These are phyloP conservation scores for Eucalyptus curtisii DNA, from an alignment of 345 rosid genomes.

Conservation along the genomic window DNA sequence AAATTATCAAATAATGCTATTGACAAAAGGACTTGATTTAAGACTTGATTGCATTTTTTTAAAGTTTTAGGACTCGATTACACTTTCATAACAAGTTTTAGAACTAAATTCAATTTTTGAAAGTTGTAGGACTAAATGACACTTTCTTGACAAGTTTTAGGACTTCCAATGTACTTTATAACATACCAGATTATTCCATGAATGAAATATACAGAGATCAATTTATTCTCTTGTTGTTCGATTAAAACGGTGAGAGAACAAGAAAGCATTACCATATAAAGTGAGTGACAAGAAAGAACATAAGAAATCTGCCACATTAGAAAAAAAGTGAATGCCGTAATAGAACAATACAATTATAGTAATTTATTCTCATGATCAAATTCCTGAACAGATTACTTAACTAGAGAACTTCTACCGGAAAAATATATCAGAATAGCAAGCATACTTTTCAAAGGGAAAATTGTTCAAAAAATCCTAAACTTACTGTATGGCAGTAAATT, in stretches of 20 bases:
- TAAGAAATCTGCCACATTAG: background rate
- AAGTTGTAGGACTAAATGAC: too few relatives aligned
- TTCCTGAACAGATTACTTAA: background rate
- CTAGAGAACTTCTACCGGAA: background rate
- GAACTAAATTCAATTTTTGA: too few relatives aligned
- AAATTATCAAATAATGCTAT: too few relatives aligned
- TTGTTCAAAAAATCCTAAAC: background rate
- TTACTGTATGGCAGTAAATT: fast-evolving
- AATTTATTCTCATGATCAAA: background rate
- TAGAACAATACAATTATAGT: background rate
- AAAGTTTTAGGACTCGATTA: fast-evolving
- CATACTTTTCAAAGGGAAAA: background rate
- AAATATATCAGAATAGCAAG: background rate
- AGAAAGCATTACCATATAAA: background rate
- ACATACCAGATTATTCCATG: fast-evolving
- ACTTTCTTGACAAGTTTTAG: fast-evolving
- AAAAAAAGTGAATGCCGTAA: background rate
- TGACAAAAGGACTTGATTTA: too few relatives aligned
- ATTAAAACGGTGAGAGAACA: background rate
- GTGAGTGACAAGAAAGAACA: background rate
- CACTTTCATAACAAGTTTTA: fast-evolving
- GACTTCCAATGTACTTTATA: fast-evolving
- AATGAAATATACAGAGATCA: background rate
- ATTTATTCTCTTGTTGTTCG: fast-evolving
- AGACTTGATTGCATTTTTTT: too few relatives aligned